Evolutionary conservation across 345 rosid species (phyloP).

Genomic region (Leavenworthia alabamica): DNA sequence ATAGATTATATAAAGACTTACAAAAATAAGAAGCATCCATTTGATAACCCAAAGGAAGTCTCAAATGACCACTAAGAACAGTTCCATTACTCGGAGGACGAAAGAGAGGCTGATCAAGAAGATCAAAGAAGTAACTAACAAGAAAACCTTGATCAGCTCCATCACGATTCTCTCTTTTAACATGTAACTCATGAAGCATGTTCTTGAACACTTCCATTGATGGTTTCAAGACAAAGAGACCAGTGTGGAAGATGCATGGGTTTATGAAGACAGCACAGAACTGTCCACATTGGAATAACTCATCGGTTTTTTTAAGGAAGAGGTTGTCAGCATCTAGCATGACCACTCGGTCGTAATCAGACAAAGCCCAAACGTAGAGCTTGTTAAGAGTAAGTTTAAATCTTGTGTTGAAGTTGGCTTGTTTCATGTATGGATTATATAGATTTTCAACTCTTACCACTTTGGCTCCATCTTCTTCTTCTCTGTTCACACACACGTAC

Average conservation of each 20-base stretch:
- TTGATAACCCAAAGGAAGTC: conserved; percentile 95
- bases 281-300: conserved; percentile 88
- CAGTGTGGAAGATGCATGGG: conserved; percentile 97
- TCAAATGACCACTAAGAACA: conserved; percentile 53
- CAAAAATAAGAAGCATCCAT: conserved; percentile 97
- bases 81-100: conserved; percentile 64
- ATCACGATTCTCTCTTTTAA: conserved; percentile 63
- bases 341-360: conserved; percentile 81
- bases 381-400: conserved; percentile 86
- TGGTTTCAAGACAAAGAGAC: conserved; percentile 88
- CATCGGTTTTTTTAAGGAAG: too few relatives aligned
- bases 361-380: conserved; percentile 85
- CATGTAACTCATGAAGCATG: conserved; percentile 71
- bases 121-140: conserved; percentile 71
- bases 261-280: conserved; percentile 96
- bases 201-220: conserved; percentile 63
- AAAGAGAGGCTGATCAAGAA: conserved; percentile 82
- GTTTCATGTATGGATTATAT: conserved; percentile 71
- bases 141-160: conserved; percentile 98
- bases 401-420: conserved; percentile 54
- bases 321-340: too few relatives aligned
- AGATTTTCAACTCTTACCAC: conserved; percentile 85
- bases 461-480: conserved; percentile 85
- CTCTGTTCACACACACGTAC: conserved; percentile 35
- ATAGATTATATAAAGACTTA: too few relatives aligned